Base-by-base conservation (phyloP, 129 eudicot species). In the Ambrosia artemisiifolia region DNA sequence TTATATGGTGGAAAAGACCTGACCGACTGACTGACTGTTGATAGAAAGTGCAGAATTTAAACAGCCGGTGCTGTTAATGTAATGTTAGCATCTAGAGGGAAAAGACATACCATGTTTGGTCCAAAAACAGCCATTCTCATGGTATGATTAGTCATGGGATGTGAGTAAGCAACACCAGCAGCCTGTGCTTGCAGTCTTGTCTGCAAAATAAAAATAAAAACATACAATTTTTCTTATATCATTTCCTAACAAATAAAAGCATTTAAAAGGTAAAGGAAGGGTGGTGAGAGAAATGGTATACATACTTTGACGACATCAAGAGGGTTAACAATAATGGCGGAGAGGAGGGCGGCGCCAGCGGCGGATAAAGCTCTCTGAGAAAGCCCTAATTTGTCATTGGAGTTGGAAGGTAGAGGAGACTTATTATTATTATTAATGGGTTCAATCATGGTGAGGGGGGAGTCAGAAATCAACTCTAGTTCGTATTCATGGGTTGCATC, bases 181-280 rank as follows among this genome's bases (percentile, higher is more conserved):
- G 99, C 99, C 84, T 94, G 99, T 38, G 97, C 96, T 78, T 94
- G 99, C 85, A 94, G 72, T 83, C 99, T 90, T 63, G 99, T 94
- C 99, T 94, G 91, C n/a, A 34, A 73, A 68, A 38, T 20, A 69
- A 71, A 61, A 14, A n/a, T n/a, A n/a, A n/a, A n/a, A n/a, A n/a
- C n/a, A n/a, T n/a, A n/a, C n/a, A n/a, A n/a, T n/a, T n/a, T n/a
- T n/a, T n/a, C n/a, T n/a, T n/a, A n/a, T n/a, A n/a, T n/a, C n/a
- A n/a, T n/a, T n/a, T n/a, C n/a, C n/a, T n/a, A n/a, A n/a, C n/a
- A n/a, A n/a, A n/a, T n/a, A n/a, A n/a, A n/a, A n/a, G 28, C 28
- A 24, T 24, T 24, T 24, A 24, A 24, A 24, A 24, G 28, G 1
- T 0, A 24, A 24, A 1, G 1, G 28, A 24, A 24, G 28, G 28